These are phyloP conservation scores for Raphidocelis subcapitata DNA, from an alignment of 139 green algal species.

Conservation along the genomic window DNA sequence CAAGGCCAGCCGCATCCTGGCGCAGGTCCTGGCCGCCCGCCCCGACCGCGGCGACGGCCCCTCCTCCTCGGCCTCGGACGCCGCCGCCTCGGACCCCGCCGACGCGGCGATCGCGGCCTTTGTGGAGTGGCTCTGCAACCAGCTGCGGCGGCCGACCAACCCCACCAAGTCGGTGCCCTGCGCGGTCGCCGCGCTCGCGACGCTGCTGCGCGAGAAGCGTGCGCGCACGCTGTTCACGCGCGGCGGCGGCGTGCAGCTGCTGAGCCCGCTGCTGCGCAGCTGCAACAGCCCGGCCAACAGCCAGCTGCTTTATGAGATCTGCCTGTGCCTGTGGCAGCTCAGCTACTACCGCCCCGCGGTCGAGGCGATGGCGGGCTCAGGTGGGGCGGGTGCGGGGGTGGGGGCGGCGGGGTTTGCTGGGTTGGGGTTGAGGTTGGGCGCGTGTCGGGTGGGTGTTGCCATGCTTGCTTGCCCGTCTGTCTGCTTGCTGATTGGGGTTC, in stretches of 20 bases:
- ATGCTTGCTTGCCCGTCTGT: too few species aligned
- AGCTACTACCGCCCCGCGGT: constrained; percentile 72
- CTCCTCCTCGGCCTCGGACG: background rate
- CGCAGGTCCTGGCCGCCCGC: constrained; percentile 58
- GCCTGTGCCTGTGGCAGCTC: constrained; percentile 91
- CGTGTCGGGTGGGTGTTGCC: too few species aligned
- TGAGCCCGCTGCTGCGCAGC: constrained; percentile 66
- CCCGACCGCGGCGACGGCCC: constrained; percentile 41
- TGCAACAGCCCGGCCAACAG: constrained; percentile 55
- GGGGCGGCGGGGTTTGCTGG: background rate
- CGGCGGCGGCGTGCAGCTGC: constrained; percentile 54
- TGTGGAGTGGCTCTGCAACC: constrained; percentile 83
- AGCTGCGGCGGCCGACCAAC: constrained; percentile 81
- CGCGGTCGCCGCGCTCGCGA: constrained; percentile 61
- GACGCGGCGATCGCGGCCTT: constrained; percentile 74
- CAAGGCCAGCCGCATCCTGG: constrained; percentile 76
- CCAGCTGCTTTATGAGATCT: constrained; percentile 94
- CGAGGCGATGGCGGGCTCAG: constrained; percentile 52
- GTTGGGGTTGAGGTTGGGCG: background rate
- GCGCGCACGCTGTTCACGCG: constrained; percentile 66
- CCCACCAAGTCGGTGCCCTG: constrained; percentile 48
- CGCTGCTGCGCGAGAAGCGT: constrained; percentile 75
- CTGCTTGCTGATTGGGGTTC: too few species aligned
- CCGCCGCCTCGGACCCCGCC: too few species aligned
- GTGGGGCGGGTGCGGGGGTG: background rate